Base-by-base conservation (phyloP, 306 rosid species). In the Sicyos edulis region DNA sequence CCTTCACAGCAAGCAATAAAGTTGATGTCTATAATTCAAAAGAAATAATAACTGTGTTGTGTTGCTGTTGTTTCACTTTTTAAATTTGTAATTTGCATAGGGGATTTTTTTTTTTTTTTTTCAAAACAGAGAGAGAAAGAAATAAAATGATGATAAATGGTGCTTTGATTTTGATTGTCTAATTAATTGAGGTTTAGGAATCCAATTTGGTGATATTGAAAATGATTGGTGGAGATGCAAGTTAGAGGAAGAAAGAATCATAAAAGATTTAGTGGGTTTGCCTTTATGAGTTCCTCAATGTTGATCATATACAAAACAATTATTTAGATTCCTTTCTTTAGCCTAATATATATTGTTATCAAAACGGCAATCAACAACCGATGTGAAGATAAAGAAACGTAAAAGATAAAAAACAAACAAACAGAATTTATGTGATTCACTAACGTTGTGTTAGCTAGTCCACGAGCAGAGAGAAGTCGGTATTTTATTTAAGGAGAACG, bases 261-360 rank as follows among this genome's bases (percentile, higher is more conserved):
- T 70, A 34, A 5, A 24, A 21, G 34, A 34, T 62, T 63, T 37
- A 78, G 76, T 60, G 66, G 70, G 53, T 42, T 70, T 74, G 50
- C 53, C 59, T 65, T 75, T 37, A 52, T 71, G 67, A 49, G 63
- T 74, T 6, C 62, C 13, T 60, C 70, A 72, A 70, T 37, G 44
- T 79, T 76, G 64, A 79, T 74, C 77, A 74, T 69, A 74, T 66
- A 83, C 76, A 80, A 77, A 80, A 76, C 74, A 80, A 63, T 15
- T n/a, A 20, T 4, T 56, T 56, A 21, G 7, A 16, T 44, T 44
- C 49, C 11, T 44, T 44, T 44, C 49, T 44, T 44, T 44, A 9
- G 10, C 49, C 8, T 37, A 37, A 37, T 37, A 37, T 5, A 37
- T 37, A 7, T n/a, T n/a, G n/a, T n/a, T n/a, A n/a, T n/a, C n/a